phyloP scores from a whole-genome alignment of 306 rosid species.

The Elaeagnus macrophylla region DNA sequence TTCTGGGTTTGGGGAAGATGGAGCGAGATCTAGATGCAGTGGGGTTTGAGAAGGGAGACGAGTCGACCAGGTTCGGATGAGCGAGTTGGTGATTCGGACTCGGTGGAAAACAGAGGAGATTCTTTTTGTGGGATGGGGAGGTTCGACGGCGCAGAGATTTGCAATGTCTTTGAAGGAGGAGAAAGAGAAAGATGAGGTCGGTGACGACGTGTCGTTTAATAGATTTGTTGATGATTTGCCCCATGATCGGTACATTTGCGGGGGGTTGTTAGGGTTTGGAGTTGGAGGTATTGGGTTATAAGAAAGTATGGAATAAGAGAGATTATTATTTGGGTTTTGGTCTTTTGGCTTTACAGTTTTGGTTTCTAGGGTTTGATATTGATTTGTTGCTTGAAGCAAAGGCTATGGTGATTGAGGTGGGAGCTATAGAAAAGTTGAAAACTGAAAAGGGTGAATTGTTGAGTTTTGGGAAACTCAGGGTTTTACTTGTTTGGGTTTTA shows the following conservation, averaged over 20 bases:
- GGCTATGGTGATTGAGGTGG: too few relatives aligned
- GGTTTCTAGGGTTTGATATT: too few relatives aligned
- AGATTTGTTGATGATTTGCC: conserved; percentile 51
- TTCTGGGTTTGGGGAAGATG: conserved; percentile 2
- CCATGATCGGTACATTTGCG: conserved; percentile 89
- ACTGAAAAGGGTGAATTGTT: too few relatives aligned
- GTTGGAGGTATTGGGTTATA: background rate
- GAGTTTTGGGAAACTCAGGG: too few relatives aligned
- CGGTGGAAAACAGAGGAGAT: conserved; percentile 61
- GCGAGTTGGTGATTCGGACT: conserved; percentile 61
- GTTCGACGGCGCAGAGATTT: conserved; percentile 54
- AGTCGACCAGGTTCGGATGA: conserved; percentile 34
- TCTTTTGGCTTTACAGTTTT: too few relatives aligned
- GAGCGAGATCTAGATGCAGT: conserved; percentile 10
- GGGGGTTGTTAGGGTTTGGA: conserved; percentile 20
- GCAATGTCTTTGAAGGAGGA: conserved; percentile 87
- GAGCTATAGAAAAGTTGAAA: too few relatives aligned
- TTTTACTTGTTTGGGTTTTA: too few relatives aligned
- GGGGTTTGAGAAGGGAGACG: conserved; percentile 20
- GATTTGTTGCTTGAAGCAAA: too few relatives aligned
- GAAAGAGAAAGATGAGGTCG: conserved; percentile 53
- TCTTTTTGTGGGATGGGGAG: conserved; percentile 22
- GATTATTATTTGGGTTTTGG: too few relatives aligned
- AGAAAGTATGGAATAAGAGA: too few relatives aligned
- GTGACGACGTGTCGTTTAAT: conserved; percentile 40